These are phyloP conservation scores for Diaporthe nobilis DNA, from an alignment of 2,329 filamentous ascomycete species.

Conservation along the genomic window DNA sequence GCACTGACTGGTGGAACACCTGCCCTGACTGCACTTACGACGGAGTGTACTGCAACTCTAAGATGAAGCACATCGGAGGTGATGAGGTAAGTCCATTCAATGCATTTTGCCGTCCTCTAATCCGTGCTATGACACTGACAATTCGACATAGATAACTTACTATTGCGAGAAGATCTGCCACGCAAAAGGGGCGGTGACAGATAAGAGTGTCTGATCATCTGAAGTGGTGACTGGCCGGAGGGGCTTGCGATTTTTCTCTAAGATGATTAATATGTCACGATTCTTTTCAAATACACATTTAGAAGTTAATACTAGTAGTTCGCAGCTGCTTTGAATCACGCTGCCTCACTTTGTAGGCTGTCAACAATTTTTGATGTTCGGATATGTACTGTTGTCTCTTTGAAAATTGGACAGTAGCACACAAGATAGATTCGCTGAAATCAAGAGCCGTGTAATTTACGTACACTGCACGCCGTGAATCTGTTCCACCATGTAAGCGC, in stretches of 20 bases:
- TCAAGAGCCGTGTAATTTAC: not conserved
- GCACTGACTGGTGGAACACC: slow-evolving; percentile 21
- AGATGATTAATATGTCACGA: not conserved
- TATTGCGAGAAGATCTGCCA: slow-evolving; percentile 22
- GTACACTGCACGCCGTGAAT: not conserved
- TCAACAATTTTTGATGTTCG: not conserved
- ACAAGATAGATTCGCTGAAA: not conserved
- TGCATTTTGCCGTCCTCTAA: not conserved
- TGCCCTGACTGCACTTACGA: slow-evolving; percentile 17
- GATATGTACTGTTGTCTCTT: too few relatives aligned
- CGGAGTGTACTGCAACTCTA: slow-evolving; percentile 12
- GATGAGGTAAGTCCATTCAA: not conserved
- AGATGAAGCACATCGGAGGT: slow-evolving; percentile 12
- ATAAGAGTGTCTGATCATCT: not conserved
- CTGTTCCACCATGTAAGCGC: too few relatives aligned
- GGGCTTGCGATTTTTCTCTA: not conserved
- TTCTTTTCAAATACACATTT: not conserved
- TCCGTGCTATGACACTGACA: not conserved
- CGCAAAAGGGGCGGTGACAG: slow-evolving; percentile 2
- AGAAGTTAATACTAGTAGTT: not conserved
- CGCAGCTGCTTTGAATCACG: not conserved
- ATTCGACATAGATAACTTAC: not conserved
- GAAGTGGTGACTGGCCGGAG: not conserved
- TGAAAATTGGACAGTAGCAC: not conserved
- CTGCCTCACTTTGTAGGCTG: not conserved